A percentile compares a stretch with the other conserved stretches of the same genome.
These are phyloP conservation scores for Nemania serpens DNA, from an alignment of 2,329 filamentous ascomycete species.

Conservation along the genomic window DNA sequence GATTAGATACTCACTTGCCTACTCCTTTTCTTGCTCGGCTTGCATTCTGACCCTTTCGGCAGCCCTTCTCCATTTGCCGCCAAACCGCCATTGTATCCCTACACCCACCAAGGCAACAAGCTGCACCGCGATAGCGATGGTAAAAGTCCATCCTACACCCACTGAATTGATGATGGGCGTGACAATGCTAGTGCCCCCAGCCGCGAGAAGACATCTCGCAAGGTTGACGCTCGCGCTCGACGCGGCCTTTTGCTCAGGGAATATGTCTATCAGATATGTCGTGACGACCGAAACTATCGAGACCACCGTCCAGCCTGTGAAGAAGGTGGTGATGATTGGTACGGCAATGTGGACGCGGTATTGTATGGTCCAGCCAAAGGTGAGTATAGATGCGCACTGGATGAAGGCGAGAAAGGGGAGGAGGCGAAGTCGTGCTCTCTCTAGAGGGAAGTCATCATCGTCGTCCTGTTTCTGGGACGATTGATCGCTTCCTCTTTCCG, in stretches of 20 bases:
- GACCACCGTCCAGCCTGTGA: slow-evolving; percentile 56
- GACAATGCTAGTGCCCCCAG: slow-evolving; percentile 54
- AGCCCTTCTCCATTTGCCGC: slow-evolving; percentile 43
- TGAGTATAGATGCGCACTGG: slow-evolving; percentile 52
- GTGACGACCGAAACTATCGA: slow-evolving; percentile 54
- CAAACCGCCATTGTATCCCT: slow-evolving; percentile 50
- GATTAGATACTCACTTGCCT: background rate
- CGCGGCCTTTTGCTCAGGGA: slow-evolving; percentile 53
- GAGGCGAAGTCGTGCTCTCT: slow-evolving; percentile 56
- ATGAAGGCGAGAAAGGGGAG: slow-evolving; percentile 50
- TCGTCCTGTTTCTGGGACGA: slow-evolving; percentile 8
- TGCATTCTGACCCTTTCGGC: slow-evolving; percentile 7
- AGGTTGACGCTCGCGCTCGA: slow-evolving; percentile 60
- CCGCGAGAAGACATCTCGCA: slow-evolving; percentile 56
- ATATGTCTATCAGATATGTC: slow-evolving; percentile 60
- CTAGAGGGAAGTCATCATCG: slow-evolving; percentile 48
- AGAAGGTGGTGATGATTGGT: slow-evolving; percentile 55
- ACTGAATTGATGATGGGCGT: slow-evolving; percentile 54
- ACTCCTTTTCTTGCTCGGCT: background rate
- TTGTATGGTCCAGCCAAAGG: slow-evolving; percentile 59
- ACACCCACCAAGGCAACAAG: slow-evolving; percentile 51
- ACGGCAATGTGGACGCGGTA: slow-evolving; percentile 53
- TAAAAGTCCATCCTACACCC: slow-evolving; percentile 53
- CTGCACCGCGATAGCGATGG: slow-evolving; percentile 50
- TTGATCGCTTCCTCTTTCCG: background rate